These are phyloP conservation scores for Alisma plantagoaquatica DNA, from an alignment of 106 monocot species.

Conservation along the genomic window DNA sequence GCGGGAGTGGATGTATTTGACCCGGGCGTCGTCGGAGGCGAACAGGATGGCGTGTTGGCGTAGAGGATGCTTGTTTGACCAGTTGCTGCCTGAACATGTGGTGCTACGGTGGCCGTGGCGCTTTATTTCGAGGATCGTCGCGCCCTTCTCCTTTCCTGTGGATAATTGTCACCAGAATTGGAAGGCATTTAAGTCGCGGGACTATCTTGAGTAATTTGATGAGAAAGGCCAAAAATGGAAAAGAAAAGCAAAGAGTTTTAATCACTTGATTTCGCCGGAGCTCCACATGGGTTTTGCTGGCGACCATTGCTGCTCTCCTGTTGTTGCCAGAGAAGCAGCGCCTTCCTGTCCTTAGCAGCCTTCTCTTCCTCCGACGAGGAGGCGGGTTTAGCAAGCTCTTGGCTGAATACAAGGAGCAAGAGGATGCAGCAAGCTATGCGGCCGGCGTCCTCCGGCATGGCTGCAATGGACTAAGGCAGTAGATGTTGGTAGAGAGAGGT, in stretches of 20 bases:
- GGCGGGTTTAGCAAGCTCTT: no score
- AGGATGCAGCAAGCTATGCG: no score
- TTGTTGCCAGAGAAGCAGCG: no score
- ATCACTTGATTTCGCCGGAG: constrained; percentile 30
- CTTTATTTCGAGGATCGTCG: constrained; percentile 49
- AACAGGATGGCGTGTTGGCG: no score
- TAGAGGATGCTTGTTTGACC: constrained; percentile 1
- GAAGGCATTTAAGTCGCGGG: not conserved
- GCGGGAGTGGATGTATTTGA: constrained; percentile 28
- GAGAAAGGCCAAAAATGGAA: not conserved
- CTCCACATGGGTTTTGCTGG: not conserved
- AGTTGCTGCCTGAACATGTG: constrained; percentile 10
- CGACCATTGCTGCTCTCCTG: no score
- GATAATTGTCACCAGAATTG: no score
- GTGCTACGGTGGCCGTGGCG: constrained; percentile 21
- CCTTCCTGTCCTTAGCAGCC: constrained; percentile 4
- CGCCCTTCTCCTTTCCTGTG: constrained; percentile 36
- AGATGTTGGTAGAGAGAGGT: not conserved
- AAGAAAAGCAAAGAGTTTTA: not conserved
- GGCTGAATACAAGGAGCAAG: no score
- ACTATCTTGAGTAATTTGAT: not conserved
- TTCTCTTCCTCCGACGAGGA: constrained; percentile 1
- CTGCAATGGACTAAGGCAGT: not conserved
- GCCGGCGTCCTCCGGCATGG: constrained; percentile 8
- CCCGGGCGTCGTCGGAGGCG: constrained; percentile 36